Evolutionary conservation across 139 green algal species (phyloP).

Genomic region (Chlorella sorokiniana): DNA sequence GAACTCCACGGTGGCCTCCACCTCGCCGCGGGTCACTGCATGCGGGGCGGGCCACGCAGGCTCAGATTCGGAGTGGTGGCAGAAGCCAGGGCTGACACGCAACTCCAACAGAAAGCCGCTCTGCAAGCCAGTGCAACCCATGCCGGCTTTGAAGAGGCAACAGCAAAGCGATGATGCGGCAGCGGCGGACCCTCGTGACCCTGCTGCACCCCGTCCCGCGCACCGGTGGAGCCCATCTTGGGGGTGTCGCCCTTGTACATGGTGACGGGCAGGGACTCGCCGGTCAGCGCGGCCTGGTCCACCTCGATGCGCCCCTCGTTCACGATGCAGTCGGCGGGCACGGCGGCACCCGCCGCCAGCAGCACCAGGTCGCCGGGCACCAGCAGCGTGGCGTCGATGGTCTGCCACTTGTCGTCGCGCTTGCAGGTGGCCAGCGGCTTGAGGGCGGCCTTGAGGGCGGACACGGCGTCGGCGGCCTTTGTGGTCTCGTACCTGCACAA

Average conservation of each 20-base stretch:
- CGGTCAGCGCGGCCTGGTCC: constrained; percentile 85
- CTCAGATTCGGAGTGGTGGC: neutral
- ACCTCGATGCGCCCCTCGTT: constrained; percentile 73
- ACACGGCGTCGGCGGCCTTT: constrained; percentile 81
- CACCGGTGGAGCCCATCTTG: constrained; percentile 84
- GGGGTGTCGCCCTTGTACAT: constrained; percentile 70
- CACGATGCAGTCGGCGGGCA: constrained; percentile 78
- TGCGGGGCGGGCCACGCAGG: neutral
- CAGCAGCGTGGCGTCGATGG: constrained; percentile 69
- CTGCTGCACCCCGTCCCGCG: neutral
- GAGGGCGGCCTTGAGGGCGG: constrained; percentile 82
- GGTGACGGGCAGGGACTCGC: constrained; percentile 87
- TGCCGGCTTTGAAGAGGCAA: too few species aligned
- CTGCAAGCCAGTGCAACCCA: too few species aligned
- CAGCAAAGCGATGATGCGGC: too few species aligned
- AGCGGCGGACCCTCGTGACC: neutral
- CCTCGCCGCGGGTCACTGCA: constrained; percentile 68
- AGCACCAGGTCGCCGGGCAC: constrained; percentile 82
- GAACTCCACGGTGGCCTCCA: constrained; percentile 71
- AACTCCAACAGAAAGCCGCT: too few species aligned
- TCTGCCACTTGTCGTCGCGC: constrained; percentile 73
- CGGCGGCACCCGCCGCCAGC: constrained; percentile 67
- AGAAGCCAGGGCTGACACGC: neutral
- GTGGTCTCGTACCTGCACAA: constrained; percentile 67
- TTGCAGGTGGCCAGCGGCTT: constrained; percentile 82